Conservation (phyloP, 2,329 filamentous ascomycete species). For the Sarocladium oryzae region DNA sequence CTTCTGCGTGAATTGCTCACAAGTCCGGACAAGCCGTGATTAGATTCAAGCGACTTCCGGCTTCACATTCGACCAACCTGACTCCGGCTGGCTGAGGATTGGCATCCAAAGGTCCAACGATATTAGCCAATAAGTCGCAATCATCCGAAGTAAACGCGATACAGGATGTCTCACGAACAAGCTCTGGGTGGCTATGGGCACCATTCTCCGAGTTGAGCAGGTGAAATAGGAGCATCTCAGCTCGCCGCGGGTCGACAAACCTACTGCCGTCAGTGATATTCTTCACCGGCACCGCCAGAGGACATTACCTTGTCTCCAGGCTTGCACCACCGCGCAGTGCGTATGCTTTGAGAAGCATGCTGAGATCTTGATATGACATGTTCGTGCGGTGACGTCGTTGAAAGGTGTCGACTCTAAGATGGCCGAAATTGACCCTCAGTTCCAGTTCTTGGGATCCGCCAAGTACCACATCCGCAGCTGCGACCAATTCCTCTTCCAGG, state of each 20-base stretch:
- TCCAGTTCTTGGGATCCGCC: conserved; percentile 19
- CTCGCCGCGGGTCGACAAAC: neutral
- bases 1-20: conserved; percentile 21
- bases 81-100: conserved; percentile 18
- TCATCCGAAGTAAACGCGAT: neutral
- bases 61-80: conserved; percentile 17
- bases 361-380: neutral
- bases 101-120: neutral
- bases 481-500: neutral
- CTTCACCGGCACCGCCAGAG: conserved; percentile 11
- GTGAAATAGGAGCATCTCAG: neutral
- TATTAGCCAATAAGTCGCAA: neutral
- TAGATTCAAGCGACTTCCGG: conserved; percentile 23
- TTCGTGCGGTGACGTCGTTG: neutral
- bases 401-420: neutral
- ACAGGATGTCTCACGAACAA: neutral
- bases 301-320: neutral
- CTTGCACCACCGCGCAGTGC: neutral
- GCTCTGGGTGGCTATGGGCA: neutral
- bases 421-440: conserved; percentile 28
- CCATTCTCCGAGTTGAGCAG: neutral
- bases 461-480: conserved; percentile 17
- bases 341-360: neutral
- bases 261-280: neutral
- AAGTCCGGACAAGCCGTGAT: conserved; percentile 28